Percentiles rank a stretch among this genome's conserved stretches.
Evolutionary conservation across 1,139 yeast genomes (phyloP).

Genomic region (Suhomyces taliae): DNA sequence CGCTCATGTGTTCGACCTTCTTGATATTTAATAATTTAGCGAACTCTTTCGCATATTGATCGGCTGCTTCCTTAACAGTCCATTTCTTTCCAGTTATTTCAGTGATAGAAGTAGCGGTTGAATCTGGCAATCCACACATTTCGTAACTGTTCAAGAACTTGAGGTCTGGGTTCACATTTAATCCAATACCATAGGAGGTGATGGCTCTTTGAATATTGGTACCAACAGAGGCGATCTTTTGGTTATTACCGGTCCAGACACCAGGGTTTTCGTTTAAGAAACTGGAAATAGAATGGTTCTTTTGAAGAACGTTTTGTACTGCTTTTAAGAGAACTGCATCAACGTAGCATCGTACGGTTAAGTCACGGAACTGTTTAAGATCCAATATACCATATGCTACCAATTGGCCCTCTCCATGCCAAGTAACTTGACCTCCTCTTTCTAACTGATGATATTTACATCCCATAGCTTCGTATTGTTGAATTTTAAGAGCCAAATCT

Average conservation of each 20-base stretch:
- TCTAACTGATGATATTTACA: conserved; percentile 65
- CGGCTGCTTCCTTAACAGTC: conserved; percentile 47
- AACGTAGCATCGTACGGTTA: conserved; percentile 77
- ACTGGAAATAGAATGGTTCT: conserved; percentile 45
- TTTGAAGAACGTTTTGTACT: conserved; percentile 52
- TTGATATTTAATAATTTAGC: conserved; percentile 48
- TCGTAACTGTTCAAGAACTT: conserved; percentile 66
- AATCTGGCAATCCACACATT: conserved; percentile 83
- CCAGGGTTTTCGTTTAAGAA: conserved; percentile 74
- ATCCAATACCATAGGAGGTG: conserved; percentile 86
- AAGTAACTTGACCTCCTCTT: conserved; percentile 97
- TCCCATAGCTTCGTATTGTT: conserved; percentile 42
- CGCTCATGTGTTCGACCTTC: conserved; percentile 46
- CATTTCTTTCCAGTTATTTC: conserved; percentile 15
- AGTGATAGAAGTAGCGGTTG: conserved; percentile 40
- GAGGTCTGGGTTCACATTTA: conserved; percentile 76
- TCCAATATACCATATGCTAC: conserved; percentile 85
- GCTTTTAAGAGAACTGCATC: conserved; percentile 63
- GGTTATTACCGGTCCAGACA: conserved; percentile 62
- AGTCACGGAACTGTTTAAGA: conserved; percentile 54
- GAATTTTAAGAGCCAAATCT: conserved; percentile 30
- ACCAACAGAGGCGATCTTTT: conserved; percentile 88
- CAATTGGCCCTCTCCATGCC: conserved; percentile 94
- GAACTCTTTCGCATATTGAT: conserved; percentile 51
- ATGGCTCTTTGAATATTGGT: conserved; percentile 81